Percentiles rank a stretch among this genome's conserved stretches.
These are phyloP conservation scores for Musa schizocarpa DNA, from an alignment of 176 grass and related monocot genomes.

Conservation along the genomic window DNA sequence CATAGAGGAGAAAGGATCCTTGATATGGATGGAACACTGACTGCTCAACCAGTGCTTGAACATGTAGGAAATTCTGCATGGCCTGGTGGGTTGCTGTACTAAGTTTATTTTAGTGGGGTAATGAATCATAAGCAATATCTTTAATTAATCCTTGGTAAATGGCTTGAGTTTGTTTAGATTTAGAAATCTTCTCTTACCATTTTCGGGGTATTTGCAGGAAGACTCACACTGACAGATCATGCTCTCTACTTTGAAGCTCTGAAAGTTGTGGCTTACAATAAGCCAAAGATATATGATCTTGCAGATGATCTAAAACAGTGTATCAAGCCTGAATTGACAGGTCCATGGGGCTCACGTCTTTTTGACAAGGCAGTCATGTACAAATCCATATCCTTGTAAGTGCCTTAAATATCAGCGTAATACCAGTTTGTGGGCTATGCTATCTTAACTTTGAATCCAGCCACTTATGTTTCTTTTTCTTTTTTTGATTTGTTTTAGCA, in stretches of 20 bases:
- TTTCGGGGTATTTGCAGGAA: slow-evolving; percentile 36
- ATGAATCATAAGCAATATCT: not conserved
- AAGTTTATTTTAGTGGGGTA: not conserved
- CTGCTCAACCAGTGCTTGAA: slow-evolving; percentile 86
- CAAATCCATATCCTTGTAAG: slow-evolving; percentile 83
- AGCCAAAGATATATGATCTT: slow-evolving; percentile 89
- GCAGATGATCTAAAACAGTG: slow-evolving; percentile 92
- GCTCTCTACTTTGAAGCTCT: slow-evolving; percentile 94
- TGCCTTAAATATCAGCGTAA: slow-evolving; percentile 10
- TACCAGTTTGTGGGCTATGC: not conserved
- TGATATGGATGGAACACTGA: slow-evolving; percentile 90
- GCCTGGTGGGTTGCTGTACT: slow-evolving; percentile 54
- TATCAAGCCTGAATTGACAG: slow-evolving; percentile 89
- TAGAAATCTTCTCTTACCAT: not conserved
- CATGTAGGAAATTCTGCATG: slow-evolving; percentile 81
- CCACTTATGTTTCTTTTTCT: not conserved
- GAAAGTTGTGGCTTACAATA: slow-evolving; percentile 76
- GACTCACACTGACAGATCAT: slow-evolving; percentile 77
- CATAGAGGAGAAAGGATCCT: slow-evolving; percentile 79
- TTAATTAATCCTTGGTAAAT: not conserved
- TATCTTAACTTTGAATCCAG: not conserved
- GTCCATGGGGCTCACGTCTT: slow-evolving; percentile 93
- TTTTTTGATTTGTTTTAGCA: slow-evolving; percentile 13
- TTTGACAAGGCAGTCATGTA: slow-evolving; percentile 99
- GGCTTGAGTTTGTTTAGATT: not conserved